Conservation (phyloP, 345 rosid species). For the Citrus mangshanensis region DNA sequence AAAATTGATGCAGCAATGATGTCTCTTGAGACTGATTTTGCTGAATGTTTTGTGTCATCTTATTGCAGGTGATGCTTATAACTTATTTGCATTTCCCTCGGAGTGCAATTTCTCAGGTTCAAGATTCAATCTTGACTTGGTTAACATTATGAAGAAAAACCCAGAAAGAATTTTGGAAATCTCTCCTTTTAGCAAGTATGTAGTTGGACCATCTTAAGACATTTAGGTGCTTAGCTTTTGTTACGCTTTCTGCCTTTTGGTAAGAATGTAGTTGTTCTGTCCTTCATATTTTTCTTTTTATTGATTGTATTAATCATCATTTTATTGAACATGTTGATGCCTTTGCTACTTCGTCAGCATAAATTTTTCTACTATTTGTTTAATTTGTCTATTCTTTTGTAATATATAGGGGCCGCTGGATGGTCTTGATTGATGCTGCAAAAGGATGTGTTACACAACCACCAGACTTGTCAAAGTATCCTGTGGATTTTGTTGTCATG, state of each 20-base stretch:
- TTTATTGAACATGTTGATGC: neutral
- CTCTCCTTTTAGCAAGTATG: slow-evolving; percentile 60
- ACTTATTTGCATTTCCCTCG: slow-evolving; percentile 88
- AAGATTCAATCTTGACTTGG: slow-evolving; percentile 74
- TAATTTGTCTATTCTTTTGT: neutral
- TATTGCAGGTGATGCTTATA: slow-evolving; percentile 64
- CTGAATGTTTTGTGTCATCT: neutral
- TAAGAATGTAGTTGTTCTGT: neutral
- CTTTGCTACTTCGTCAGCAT: neutral
- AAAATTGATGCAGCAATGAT: neutral
- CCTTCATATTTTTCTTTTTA: neutral
- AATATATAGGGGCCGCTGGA: slow-evolving; percentile 60
- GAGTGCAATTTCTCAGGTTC: slow-evolving; percentile 97
- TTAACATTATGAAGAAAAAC: slow-evolving; percentile 64
- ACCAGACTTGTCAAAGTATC: slow-evolving; percentile 71
- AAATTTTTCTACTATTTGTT: neutral
- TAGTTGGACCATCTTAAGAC: slow-evolving; percentile 8
- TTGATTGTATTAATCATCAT: neutral
- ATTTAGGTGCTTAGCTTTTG: neutral
- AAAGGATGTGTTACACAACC: slow-evolving; percentile 84
- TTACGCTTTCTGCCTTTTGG: neutral
- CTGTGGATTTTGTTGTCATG: slow-evolving; percentile 87
- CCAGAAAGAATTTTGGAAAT: slow-evolving; percentile 42
- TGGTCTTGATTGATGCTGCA: slow-evolving; percentile 96
- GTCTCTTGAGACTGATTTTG: neutral